Base-by-base conservation (phyloP, 768 basidiomycete genomes). In the Coprinopsis sp. region DNA sequence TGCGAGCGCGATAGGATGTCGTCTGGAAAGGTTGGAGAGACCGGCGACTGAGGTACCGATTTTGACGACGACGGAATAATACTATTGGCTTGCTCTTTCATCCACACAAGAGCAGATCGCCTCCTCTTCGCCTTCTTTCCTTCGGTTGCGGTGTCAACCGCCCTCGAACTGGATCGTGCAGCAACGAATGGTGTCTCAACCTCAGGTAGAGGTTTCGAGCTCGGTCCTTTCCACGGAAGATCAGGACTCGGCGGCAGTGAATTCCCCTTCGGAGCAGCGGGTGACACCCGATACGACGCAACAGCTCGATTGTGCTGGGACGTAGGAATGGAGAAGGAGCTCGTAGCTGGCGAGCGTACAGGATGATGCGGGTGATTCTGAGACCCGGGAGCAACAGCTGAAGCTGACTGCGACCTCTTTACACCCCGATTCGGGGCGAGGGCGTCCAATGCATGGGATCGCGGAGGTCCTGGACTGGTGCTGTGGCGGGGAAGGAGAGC, bases 11-110 rank as follows among this genome's bases (percentile, higher is more conserved):
- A n/a, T n/a, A n/a, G n/a, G n/a, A n/a, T n/a, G n/a, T n/a, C n/a
- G n/a, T n/a, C n/a, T n/a, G 34, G 34, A 8, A 18, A 36, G 34
- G 10, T 36, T 36, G 34, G 34, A 22, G 33, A 14, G 31, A 18
- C 27, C 18, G 43, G n/a, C n/a, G n/a, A n/a, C n/a, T n/a, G n/a
- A n/a, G 19, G 6, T 21, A 24, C 11, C 12, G 22, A 24, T 7
- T 18, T 8, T 19, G 8, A 8, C 29, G 21, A 31, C 16, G 6
- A 14, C 41, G 29, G 16, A 6, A 31, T 43, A 1, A 43, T 31
- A 28, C 29, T 30, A 18, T 43, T 43, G n/a, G 41, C 33, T 24
- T 43, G 41, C 33, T 49, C 47, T 11, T 42, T 49, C 47, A 49
- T 31, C 47, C 47, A 49, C 40, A 42, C 11, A 10, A 49, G 33